Percentiles rank a stretch among this genome's conserved stretches.
Conservation (phyloP, 2,329 filamentous ascomycete genomes). For the Cladosporium sp. region DNA sequence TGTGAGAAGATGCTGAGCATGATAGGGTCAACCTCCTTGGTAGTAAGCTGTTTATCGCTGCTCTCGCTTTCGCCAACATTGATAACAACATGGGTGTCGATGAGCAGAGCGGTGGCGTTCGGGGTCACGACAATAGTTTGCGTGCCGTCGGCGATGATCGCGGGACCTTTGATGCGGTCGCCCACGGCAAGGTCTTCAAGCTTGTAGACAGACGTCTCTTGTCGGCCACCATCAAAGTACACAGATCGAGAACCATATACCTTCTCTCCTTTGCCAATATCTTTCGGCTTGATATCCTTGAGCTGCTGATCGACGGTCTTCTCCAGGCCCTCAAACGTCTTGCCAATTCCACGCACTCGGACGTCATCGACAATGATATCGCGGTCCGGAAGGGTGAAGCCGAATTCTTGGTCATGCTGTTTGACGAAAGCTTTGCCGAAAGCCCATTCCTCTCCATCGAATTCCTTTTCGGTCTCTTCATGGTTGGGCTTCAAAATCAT, state of each 20-base stretch:
- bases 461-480: constrained; percentile 56
- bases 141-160: constrained; percentile 79
- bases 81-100: constrained; percentile 84
- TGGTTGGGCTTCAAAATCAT: constrained; percentile 76
- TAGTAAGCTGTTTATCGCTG: constrained; percentile 45
- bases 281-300: constrained; percentile 59
- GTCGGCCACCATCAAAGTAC: constrained; percentile 77
- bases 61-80: constrained; percentile 58
- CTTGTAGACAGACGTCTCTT: constrained; percentile 77
- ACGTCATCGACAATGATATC: constrained; percentile 91
- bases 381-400: constrained; percentile 77
- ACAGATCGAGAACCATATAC: constrained; percentile 64
- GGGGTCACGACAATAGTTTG: constrained; percentile 92
- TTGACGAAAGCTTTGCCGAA: constrained; percentile 80
- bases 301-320: constrained; percentile 83
- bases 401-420: constrained; percentile 89
- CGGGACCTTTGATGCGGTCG: constrained; percentile 70
- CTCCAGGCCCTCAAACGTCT: constrained; percentile 73
- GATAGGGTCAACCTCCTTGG: constrained; percentile 65
- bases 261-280: constrained; percentile 55
- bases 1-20: constrained; percentile 75
- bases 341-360: constrained; percentile 80
- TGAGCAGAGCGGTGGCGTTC: constrained; percentile 66
- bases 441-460: constrained; percentile 66
- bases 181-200: constrained; percentile 69